Base-by-base conservation (phyloP, 148 eudicot genomes). In the Camellia sinensis region DNA sequence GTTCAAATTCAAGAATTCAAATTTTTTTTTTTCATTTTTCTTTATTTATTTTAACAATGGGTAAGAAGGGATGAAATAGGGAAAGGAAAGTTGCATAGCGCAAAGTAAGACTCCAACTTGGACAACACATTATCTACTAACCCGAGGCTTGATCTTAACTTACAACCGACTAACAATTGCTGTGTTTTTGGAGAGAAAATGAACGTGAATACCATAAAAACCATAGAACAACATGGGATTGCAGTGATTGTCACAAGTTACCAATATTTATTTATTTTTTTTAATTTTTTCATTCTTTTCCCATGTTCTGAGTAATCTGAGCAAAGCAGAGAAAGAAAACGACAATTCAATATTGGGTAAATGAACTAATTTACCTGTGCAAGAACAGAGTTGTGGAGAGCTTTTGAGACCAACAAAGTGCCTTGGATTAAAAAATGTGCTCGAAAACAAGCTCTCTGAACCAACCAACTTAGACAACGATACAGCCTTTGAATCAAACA, bases 401-500 rank as follows among this genome's bases (percentile, higher is more conserved):
- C 29, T 74, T 79, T 53, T 77, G 43, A 70, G 19, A 59, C 73
- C 66, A 81, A 45, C 21, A 15, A 72, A 43, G 53, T 64, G 80
- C 40, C 57, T 77, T 22, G 87, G 77, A 78, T 78, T 81, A n/a
- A 83, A 43, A 69, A 75, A 79, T 29, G 87, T 76, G 71, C 81
- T 79, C 43, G 77, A 78, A 71, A 75, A 71, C 79, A 77, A 77
- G 65, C 37, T 63, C 53, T 72, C 71, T 15, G 84, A 67, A 18
- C 80, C 79, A 61, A 46, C 56, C 22, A 71, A 17, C 54, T 62
- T 73, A 78, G 80, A 81, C 22, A 67, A 40, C 68, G 83, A 84
- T 4, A 87, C 59, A 12, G 88, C 71, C 52, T 79, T 87, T 1
- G 82, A 80, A 67, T 79, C 80, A 43, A 83, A 82, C 83, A 87